Percentiles rank a stretch among this genome's conserved stretches.
phyloP scores from a whole-genome alignment of 169 alveolate species.

The Cyclospora cayetanensis region DNA sequence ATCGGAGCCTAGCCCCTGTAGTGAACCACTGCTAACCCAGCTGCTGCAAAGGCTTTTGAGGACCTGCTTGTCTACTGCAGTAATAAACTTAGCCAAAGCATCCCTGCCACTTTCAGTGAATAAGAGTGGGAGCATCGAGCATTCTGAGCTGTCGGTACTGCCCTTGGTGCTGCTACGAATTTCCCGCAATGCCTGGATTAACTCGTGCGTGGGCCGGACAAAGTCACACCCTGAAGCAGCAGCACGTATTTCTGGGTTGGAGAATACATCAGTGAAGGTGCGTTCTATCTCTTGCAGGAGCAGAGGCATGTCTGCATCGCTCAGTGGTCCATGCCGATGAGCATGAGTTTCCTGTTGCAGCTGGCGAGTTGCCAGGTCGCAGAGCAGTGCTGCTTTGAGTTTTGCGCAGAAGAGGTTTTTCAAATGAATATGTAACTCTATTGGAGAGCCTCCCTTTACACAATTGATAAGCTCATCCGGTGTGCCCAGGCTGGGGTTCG shows the following conservation, averaged over 20 bases:
- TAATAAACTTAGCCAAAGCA: background rate
- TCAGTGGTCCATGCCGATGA: background rate
- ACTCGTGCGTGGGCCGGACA: slow-evolving; percentile 57
- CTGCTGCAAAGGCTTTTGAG: slow-evolving; percentile 2
- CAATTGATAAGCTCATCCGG: background rate
- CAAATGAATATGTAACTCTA: slow-evolving; percentile 41
- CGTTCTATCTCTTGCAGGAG: background rate
- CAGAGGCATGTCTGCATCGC: slow-evolving; percentile 21
- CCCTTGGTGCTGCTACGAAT: background rate
- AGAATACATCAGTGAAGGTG: background rate
- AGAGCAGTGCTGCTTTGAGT: background rate
- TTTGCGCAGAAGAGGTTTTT: slow-evolving; percentile 23
- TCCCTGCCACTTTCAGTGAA: background rate
- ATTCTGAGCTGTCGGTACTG: background rate
- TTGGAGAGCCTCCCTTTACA: slow-evolving; percentile 19
- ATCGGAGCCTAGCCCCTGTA: background rate
- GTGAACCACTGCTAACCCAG: slow-evolving; percentile 59
- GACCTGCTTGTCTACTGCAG: slow-evolving; percentile 9
- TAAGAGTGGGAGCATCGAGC: slow-evolving; percentile 28
- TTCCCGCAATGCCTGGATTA: slow-evolving; percentile 4
- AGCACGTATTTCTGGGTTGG: slow-evolving; percentile 32
- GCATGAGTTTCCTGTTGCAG: background rate
- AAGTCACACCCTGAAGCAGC: slow-evolving; percentile 45
- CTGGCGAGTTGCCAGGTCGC: background rate
- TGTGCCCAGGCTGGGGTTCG: slow-evolving; percentile 11